phyloP scores from a whole-genome alignment of 2,329 filamentous ascomycete species.

The Podosphaera xanthii region DNA sequence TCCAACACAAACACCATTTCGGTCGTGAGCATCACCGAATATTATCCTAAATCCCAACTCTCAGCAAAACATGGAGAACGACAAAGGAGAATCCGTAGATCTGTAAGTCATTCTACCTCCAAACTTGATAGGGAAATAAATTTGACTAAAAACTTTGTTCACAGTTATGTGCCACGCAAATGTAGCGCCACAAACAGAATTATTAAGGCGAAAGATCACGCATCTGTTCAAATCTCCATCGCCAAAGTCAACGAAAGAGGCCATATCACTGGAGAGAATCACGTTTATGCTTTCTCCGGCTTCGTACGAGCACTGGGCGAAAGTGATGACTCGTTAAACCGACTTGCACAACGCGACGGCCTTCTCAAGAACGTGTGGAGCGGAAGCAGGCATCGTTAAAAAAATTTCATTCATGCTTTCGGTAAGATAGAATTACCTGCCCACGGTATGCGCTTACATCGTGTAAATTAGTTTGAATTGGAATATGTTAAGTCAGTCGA shows the following conservation, averaged over 20 bases:
- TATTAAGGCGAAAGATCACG: slow-evolving; percentile 99
- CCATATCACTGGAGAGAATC: slow-evolving; percentile 81
- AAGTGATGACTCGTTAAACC: slow-evolving; percentile 90
- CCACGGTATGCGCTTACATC: background rate
- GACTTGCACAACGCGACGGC: slow-evolving; percentile 84
- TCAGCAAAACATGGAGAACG: slow-evolving; percentile 79
- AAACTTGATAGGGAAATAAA: background rate
- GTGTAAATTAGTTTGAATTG: background rate
- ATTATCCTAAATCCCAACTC: too few species aligned
- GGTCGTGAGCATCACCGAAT: too few species aligned
- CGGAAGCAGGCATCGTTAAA: slow-evolving; percentile 22
- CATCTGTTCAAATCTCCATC: slow-evolving; percentile 87
- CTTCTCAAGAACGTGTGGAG: slow-evolving; percentile 95
- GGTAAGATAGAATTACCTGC: slow-evolving; percentile 8
- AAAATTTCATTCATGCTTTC: slow-evolving; percentile 10
- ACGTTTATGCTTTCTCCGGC: slow-evolving; percentile 89
- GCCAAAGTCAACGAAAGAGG: slow-evolving; percentile 99
- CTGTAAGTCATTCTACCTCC: slow-evolving; percentile 39
- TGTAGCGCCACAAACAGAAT: slow-evolving; percentile 98
- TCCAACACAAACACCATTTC: too few species aligned
- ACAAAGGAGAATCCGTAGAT: slow-evolving; percentile 98
- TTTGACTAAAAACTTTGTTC: slow-evolving; percentile 2
- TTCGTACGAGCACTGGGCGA: slow-evolving; percentile 97
- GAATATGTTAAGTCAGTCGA: background rate
- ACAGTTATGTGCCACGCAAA: slow-evolving; percentile 92